phyloP scores from a whole-genome alignment of 106 monocot genomes.

The Dendrobium huoshanense region DNA sequence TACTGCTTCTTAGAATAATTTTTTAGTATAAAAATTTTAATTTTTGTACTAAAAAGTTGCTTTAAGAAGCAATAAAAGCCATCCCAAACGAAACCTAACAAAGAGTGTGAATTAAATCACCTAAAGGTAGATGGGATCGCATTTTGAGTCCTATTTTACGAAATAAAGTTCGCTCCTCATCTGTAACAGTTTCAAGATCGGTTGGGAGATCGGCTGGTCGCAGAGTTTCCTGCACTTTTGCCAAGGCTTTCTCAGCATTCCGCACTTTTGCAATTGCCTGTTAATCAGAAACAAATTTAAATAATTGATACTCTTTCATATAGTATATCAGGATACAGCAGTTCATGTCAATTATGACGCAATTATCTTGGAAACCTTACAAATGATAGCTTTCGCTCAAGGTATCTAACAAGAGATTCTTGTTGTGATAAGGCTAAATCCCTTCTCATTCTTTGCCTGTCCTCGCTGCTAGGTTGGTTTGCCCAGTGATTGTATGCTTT shows the following conservation, averaged over 20 bases:
- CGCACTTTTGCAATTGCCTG: conserved; percentile 71
- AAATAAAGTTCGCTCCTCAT: conserved; percentile 80
- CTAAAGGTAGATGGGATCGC: conserved; percentile 58
- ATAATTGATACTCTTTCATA: not conserved
- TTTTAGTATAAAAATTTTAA: too few relatives aligned
- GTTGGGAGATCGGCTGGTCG: conserved; percentile 73
- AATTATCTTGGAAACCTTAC: conserved; percentile 34
- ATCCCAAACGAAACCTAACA: too few relatives aligned
- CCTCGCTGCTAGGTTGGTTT: conserved; percentile 39
- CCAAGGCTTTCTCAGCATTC: conserved; percentile 86
- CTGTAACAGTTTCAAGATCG: conserved; percentile 92
- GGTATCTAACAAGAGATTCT: conserved; percentile 55
- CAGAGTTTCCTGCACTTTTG: conserved; percentile 74
- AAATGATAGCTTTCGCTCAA: conserved; percentile 55
- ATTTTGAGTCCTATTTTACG: conserved; percentile 86
- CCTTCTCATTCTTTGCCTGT: conserved; percentile 51
- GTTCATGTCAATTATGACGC: not conserved
- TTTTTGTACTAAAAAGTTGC: too few relatives aligned
- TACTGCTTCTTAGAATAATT: too few relatives aligned
- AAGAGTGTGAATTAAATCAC: conserved; percentile 14
- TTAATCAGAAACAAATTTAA: not conserved
- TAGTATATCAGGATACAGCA: not conserved
- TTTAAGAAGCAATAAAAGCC: too few relatives aligned
- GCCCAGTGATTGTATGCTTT: conserved; percentile 69
- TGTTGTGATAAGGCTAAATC: conserved; percentile 52